A percentile compares a stretch with the other conserved stretches of the same genome.
These are phyloP conservation scores for Rhodamnia argentea DNA, from an alignment of 345 rosid species.

Conservation along the genomic window DNA sequence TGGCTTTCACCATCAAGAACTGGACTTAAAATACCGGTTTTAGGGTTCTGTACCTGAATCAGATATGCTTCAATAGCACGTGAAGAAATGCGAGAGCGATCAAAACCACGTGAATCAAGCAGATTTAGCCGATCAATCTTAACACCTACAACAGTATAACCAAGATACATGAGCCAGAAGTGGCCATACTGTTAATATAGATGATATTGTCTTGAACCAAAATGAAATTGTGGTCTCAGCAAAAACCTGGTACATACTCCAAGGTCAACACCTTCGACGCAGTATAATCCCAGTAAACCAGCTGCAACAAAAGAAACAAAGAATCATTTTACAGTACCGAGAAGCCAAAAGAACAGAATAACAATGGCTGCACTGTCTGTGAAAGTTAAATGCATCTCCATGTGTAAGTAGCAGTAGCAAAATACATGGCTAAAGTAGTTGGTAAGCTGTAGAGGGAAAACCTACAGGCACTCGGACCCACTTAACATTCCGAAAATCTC, in stretches of 20 bases:
- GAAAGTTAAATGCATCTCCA: not conserved
- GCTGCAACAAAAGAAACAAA: constrained; percentile 22
- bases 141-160: constrained; percentile 35
- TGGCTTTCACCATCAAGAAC: not conserved
- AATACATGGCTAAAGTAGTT: not conserved
- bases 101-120: constrained; percentile 51
- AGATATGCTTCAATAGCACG: constrained; percentile 84
- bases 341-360: not conserved
- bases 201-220: not conserved
- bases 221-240: constrained; percentile 10
- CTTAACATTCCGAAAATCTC: constrained; percentile 83
- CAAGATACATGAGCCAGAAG: not conserved
- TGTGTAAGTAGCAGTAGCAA: not conserved
- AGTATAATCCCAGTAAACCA: constrained; percentile 92
- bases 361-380: not conserved
- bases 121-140: constrained; percentile 58
- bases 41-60: constrained; percentile 52
- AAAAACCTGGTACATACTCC: constrained; percentile 93
- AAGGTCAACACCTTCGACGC: constrained; percentile 84
- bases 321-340: not conserved
- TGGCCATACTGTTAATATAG: not conserved
- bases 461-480: constrained; percentile 97
- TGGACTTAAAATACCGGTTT: not conserved
- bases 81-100: constrained; percentile 73
- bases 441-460: constrained; percentile 12